Evolutionary conservation across 2,329 filamentous ascomycete species (phyloP).

Genomic region (Colletotrichum sp.): DNA sequence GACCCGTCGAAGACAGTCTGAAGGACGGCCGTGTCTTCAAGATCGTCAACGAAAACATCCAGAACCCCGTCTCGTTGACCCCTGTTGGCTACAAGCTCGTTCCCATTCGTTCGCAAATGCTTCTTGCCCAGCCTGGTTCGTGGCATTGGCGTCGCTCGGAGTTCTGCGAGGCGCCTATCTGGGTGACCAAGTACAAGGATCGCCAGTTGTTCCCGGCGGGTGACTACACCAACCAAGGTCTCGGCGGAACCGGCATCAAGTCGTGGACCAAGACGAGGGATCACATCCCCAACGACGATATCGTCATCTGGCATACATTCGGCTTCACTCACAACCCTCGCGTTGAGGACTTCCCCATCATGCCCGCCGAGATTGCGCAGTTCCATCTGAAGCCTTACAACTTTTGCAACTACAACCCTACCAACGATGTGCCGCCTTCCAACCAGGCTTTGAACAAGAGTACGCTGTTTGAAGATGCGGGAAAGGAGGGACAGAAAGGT

Average conservation of each 20-base stretch:
- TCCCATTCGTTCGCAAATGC: slow-evolving; percentile 28
- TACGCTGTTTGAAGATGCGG: slow-evolving; percentile 17
- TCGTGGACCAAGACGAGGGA: slow-evolving; percentile 56
- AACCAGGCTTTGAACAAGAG: slow-evolving; percentile 47
- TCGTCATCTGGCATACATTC: slow-evolving; percentile 57
- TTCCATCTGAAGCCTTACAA: slow-evolving; percentile 56
- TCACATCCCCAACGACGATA: slow-evolving; percentile 52
- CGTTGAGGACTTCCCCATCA: slow-evolving; percentile 71
- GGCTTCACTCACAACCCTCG: slow-evolving; percentile 66
- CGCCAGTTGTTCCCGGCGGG: slow-evolving; percentile 42
- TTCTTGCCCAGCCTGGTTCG: slow-evolving; percentile 26
- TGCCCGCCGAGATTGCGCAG: slow-evolving; percentile 65
- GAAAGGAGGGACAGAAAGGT: not conserved
- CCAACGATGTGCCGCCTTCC: slow-evolving; percentile 53
- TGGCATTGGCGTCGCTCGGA: slow-evolving; percentile 39
- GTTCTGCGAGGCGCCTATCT: slow-evolving; percentile 40
- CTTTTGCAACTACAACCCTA: slow-evolving; percentile 58
- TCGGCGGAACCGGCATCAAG: slow-evolving; percentile 36
- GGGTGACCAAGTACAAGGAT: slow-evolving; percentile 39
- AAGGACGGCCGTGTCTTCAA: slow-evolving; percentile 43
- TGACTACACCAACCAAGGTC: slow-evolving; percentile 44
- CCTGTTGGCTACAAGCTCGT: slow-evolving; percentile 39
- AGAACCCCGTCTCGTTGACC: slow-evolving; percentile 35
- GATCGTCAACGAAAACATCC: slow-evolving; percentile 35
- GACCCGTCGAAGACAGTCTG: slow-evolving; percentile 47